A percentile compares a stretch with the other conserved stretches of the same genome.
These are phyloP conservation scores for Xylariaceae sp. DNA, from an alignment of 2,329 filamentous ascomycete species.

Conservation along the genomic window DNA sequence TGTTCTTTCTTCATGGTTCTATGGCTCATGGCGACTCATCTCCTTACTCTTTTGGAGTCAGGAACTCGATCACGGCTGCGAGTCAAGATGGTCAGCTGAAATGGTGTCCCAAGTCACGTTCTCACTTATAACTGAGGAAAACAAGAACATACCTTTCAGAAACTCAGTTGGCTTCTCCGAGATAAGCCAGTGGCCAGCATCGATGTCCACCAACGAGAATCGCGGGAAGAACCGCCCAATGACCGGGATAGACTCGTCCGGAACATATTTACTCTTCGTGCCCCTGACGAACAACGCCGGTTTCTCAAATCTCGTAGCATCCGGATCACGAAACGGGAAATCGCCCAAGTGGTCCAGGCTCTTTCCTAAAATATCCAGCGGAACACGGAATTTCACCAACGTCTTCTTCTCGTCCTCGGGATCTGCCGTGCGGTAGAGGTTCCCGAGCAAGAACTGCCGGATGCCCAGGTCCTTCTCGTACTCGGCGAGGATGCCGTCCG, in stretches of 20 bases:
- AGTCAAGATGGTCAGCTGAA: neutral
- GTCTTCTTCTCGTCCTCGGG: slow-evolving; percentile 35
- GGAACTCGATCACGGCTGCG: slow-evolving; percentile 61
- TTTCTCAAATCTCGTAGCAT: slow-evolving; percentile 65
- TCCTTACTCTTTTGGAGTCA: slow-evolving; percentile 46
- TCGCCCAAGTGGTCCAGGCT: slow-evolving; percentile 74
- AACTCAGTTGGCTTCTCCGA: slow-evolving; percentile 84
- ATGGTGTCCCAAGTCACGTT: neutral
- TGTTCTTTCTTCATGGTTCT: neutral
- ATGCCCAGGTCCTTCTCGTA: slow-evolving; percentile 75
- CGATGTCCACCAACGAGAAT: slow-evolving; percentile 69
- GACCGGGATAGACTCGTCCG: slow-evolving; percentile 74
- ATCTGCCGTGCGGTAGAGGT: slow-evolving; percentile 52
- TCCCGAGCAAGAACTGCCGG: slow-evolving; percentile 88
- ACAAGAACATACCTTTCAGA: slow-evolving; percentile 55
- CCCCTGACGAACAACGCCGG: slow-evolving; percentile 78
- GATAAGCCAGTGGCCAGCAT: slow-evolving; percentile 83
- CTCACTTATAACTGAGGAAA: neutral
- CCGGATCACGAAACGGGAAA: slow-evolving; percentile 78
- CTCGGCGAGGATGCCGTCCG: slow-evolving; percentile 70
- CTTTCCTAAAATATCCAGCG: slow-evolving; percentile 64
- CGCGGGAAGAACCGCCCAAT: slow-evolving; percentile 79
- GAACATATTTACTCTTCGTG: slow-evolving; percentile 72
- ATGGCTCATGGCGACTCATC: neutral
- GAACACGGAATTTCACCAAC: slow-evolving; percentile 64